phyloP scores from a whole-genome alignment of 2,329 filamentous ascomycete species.

The Aurifilum marmelostoma region DNA sequence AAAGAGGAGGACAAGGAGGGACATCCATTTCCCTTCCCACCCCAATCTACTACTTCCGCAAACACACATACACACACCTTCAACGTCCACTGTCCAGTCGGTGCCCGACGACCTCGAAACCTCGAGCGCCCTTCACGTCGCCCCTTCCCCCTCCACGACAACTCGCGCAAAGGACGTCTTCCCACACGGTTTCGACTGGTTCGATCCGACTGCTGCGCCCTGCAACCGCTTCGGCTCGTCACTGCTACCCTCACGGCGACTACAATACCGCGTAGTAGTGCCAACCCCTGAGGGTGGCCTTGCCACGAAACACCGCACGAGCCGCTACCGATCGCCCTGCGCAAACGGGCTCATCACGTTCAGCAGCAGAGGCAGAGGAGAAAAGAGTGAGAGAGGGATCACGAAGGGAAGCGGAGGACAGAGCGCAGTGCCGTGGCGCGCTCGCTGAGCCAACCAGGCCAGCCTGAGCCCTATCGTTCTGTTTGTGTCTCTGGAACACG shows the following conservation, averaged over 20 bases:
- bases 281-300: conserved; percentile 25
- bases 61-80: neutral
- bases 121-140: neutral
- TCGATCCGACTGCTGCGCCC: conserved; percentile 20
- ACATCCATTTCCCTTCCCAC: neutral
- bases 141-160: neutral
- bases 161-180: neutral
- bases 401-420: conserved; percentile 4
- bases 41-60: neutral
- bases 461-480: neutral
- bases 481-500: neutral
- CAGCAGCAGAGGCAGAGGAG: neutral
- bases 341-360: neutral
- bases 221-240: conserved; percentile 21
- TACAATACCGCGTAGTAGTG: neutral
- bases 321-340: neutral
- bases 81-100: neutral
- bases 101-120: neutral
- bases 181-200: conserved; percentile 26
- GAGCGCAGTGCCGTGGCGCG: conserved; percentile 6
- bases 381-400: neutral
- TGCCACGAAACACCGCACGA: neutral
- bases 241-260: conserved; percentile 5
- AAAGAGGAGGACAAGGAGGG: neutral
- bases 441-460: neutral